Percentiles rank a stretch among this genome's conserved stretches.
Evolutionary conservation across 2,329 filamentous ascomycete species (phyloP).

Genomic region (Fusarium palustre): DNA sequence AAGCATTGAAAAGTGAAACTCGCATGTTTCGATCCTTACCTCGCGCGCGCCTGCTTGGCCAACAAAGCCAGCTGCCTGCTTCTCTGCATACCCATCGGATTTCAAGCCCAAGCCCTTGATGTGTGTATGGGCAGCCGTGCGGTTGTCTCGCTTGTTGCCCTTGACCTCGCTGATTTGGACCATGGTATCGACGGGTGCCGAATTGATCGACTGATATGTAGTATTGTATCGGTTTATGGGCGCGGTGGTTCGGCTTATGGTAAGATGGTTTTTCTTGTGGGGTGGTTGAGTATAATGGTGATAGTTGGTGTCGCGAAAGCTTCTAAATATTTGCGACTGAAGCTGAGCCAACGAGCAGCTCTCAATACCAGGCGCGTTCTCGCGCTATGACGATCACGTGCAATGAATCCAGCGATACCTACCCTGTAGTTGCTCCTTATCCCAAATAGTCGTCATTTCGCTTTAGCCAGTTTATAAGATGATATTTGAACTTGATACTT

Average conservation of each 20-base stretch:
- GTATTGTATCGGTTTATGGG: constrained; percentile 4
- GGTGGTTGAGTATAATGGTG: constrained; percentile 18
- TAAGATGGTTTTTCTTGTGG: constrained; percentile 24
- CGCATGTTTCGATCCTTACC: constrained; percentile 61
- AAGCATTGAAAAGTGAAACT: constrained; percentile 23
- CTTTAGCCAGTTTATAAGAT: neutral
- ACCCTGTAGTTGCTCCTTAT: constrained; percentile 21
- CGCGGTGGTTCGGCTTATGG: constrained; percentile 15
- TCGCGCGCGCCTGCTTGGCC: constrained; percentile 90
- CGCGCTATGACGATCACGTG: constrained; percentile 49
- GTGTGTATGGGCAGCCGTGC: constrained; percentile 96
- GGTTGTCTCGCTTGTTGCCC: constrained; percentile 92
- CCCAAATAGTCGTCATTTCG: neutral
- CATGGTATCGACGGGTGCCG: constrained; percentile 65
- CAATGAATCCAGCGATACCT: neutral
- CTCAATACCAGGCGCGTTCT: constrained; percentile 44
- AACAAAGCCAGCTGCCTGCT: constrained; percentile 84
- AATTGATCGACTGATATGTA: constrained; percentile 25
- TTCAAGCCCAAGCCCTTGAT: constrained; percentile 95
- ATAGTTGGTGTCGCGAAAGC: constrained; percentile 40
- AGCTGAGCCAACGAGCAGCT: constrained; percentile 46
- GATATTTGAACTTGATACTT: neutral
- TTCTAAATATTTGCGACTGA: constrained; percentile 53
- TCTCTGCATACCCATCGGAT: constrained; percentile 85
- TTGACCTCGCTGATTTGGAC: constrained; percentile 95